Base-by-base conservation (phyloP, 352 stramenopile species). In the Phytophthora sojae region DNA sequence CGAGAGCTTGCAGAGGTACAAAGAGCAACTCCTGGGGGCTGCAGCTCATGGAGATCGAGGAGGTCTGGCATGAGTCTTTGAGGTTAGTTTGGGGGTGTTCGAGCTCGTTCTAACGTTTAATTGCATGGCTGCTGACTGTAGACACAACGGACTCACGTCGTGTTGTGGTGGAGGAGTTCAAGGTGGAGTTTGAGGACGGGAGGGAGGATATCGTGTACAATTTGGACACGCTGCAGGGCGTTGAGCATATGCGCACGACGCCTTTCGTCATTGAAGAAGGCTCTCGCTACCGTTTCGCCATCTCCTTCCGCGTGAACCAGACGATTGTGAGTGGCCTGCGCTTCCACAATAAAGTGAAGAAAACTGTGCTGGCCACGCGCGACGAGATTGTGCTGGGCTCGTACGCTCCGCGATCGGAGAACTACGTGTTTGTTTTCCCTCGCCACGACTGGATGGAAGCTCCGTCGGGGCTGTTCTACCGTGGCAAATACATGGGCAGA, bases 311-410 rank as follows among this genome's bases (percentile, higher is more conserved):
- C 47, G 90, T 97, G 50, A 96, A 97, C 57, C 84, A 86, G 19
- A 69, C 86, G 12, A 97, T 97, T 61, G 86, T 97, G 37, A 94
- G 86, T 49, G 90, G 91, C 2, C 60, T 97, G 39, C 88, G 88
- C 44, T 97, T 96, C 75, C 75, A 77, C 50, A 96, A 96, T 71
- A 95, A 95, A 68, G 85, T 93, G 51, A 94, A 92, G 59, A 96
- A 95, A 73, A 90, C 86, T 17, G 80, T 96, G 30, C 67, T 96
- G 9, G 85, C 86, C 9, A 89, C 75, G 15, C 76, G 68, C 0
- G 91, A 97, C 58, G 83, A 96, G 73, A 83, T 97, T 45, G 86
- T 97, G 19, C 67, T 97, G 53, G 91, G 91, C 6, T 96, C 87
- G 9, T 97, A 96, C 60, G 86, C 91, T 4, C 91, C 91, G 14